These are phyloP conservation scores for Melampsora occidentalis DNA, from an alignment of 1,284 basidiomycete species.

Conservation along the genomic window DNA sequence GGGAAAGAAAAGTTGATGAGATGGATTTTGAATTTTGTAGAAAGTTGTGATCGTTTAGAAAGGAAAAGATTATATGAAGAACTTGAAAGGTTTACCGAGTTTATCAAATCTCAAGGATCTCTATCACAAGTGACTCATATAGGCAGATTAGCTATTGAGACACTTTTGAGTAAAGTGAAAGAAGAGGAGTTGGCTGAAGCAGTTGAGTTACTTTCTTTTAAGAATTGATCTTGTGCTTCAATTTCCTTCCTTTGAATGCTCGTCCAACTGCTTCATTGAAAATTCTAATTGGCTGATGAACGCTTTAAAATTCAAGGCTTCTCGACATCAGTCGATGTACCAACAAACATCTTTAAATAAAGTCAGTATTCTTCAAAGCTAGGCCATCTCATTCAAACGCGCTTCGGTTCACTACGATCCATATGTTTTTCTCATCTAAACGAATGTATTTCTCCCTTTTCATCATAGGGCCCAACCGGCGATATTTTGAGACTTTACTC, in stretches of 20 bases:
- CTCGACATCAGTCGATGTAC: too few species aligned
- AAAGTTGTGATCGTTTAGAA: conserved; percentile 25
- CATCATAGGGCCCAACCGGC: too few species aligned
- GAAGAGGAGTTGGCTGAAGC: conserved; percentile 5
- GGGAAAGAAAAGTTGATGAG: not conserved
- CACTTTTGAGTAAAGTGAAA: conserved; percentile 22
- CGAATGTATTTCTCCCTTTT: too few species aligned
- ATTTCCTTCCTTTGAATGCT: not conserved
- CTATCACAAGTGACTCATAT: conserved; percentile 39
- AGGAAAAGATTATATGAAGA: conserved; percentile 38
- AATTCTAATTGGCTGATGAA: too few species aligned
- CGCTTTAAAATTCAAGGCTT: too few species aligned
- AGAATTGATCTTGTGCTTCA: too few species aligned
- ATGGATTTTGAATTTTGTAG: not conserved
- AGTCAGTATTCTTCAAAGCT: too few species aligned
- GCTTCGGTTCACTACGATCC: too few species aligned
- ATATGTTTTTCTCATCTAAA: too few species aligned
- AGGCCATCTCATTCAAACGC: too few species aligned
- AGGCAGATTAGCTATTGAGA: conserved; percentile 38
- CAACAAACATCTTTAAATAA: too few species aligned
- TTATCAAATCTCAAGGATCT: conserved; percentile 17
- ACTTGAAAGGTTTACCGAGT: conserved; percentile 23
- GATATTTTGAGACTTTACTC: too few species aligned
- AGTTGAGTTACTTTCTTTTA: not conserved
- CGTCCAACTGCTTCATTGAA: not conserved